Base-by-base conservation (phyloP, 1,284 basidiomycete genomes). In the Ganoderma sp. region DNA sequence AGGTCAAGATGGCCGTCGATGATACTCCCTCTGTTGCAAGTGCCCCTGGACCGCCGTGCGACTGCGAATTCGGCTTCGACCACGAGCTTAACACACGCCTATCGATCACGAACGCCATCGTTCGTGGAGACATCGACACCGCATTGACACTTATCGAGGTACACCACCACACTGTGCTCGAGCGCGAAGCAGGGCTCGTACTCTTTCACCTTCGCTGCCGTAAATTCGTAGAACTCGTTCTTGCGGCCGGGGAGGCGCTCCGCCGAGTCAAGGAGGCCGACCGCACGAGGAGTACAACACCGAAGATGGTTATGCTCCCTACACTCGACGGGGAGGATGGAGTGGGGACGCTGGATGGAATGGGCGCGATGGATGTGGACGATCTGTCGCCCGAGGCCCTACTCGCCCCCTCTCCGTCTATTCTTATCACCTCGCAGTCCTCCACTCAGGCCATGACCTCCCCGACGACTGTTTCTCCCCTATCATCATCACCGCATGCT, bases 191-290 rank as follows among this genome's bases (percentile, higher is more conserved):
- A 45, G 88, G 90, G 8, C 78, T 93, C 42, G 85, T 93, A 81
- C 79, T 87, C 39, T 91, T 94, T 81, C 92, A 91, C 77, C 79
- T 95, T 73, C 86, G 90, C 34, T 94, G 92, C 79, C 84, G 92
- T 71, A 92, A 91, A 78, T 94, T 95, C 74, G 87, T 95, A 54
- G 94, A 95, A 78, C 84, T 94, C 41, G 86, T 92, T 15, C 76
- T 94, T 71, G 85, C 87, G 69, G 88, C 91, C 8, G 85, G 87
- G 15, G 90, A 90, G 68, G 81, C 90, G 70, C 84, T 87, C 79
- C 87, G 89, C 79, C 83, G 79, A 73, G 85, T 87, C 81, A 82
- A 83, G 65, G 79, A 77, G 42, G 79, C 78, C 56, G 81, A 80
- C 70, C 67, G 77, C 68, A 25, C 75, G 69, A 66, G 72, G 12